Conservation (phyloP, 345 rosid genomes). For the Nephelium lappaceum region DNA sequence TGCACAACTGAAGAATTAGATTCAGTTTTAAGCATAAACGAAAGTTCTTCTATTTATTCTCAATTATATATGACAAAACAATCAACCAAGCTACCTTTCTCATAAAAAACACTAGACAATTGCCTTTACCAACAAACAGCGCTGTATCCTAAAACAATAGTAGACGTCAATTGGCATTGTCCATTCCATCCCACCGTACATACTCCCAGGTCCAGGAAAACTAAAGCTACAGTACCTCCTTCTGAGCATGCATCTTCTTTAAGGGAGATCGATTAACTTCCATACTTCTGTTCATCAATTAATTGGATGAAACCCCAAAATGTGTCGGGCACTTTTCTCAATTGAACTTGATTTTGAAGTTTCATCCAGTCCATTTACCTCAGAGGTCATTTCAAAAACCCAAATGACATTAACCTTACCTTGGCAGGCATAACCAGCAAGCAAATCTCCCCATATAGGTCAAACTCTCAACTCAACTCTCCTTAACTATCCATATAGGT, state of each 20-base stretch:
- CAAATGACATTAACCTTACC: not conserved
- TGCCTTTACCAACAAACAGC: not conserved
- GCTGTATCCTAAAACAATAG: not conserved
- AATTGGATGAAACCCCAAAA: not conserved
- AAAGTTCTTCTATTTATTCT: not conserved
- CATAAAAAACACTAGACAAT: not conserved
- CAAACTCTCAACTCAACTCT: not conserved
- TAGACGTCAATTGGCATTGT: not conserved
- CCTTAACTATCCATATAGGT: too few relatives aligned
- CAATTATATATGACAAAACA: not conserved
- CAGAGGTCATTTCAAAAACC: not conserved
- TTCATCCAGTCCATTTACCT: not conserved
- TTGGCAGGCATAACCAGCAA: not conserved
- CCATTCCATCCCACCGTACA: not conserved
- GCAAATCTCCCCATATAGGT: not conserved
- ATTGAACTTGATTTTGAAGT: slow-evolving; percentile 2
- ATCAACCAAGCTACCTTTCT: slow-evolving; percentile 1
- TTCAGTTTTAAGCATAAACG: not conserved
- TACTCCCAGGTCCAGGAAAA: not conserved
- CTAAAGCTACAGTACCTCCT: not conserved
- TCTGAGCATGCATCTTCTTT: not conserved
- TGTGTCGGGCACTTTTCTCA: not conserved
- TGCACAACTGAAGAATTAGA: not conserved
- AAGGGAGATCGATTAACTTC: not conserved
- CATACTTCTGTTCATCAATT: not conserved